Conservation (phyloP, 2,329 filamentous ascomycete genomes). For the Scytalidium sp. region DNA sequence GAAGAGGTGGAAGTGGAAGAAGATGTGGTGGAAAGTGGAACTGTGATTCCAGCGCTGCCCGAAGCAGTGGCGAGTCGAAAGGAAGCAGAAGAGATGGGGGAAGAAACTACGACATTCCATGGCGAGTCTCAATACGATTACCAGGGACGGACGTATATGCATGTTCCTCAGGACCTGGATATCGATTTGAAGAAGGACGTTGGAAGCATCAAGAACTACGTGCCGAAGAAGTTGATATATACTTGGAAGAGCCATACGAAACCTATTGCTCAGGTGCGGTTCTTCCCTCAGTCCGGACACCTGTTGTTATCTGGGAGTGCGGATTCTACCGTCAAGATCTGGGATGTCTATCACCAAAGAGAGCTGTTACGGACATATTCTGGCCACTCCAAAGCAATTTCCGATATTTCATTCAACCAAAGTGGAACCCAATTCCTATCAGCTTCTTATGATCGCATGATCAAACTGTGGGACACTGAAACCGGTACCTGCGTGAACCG, state of each 20-base stretch:
- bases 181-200: constrained; percentile 79
- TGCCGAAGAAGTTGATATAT: constrained; percentile 91
- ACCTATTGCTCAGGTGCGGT: constrained; percentile 82
- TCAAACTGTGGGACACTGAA: constrained; percentile 98
- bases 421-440: constrained; percentile 84
- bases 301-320: constrained; percentile 86
- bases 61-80: constrained; percentile 53
- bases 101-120: constrained; percentile 85
- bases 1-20: constrained; percentile 76
- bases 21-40: constrained; percentile 62
- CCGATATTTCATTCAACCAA: constrained; percentile 83
- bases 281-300: constrained; percentile 87
- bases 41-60: constrained; percentile 54
- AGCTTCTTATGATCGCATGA: constrained; percentile 89
- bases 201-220: constrained; percentile 81
- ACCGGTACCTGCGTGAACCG: constrained; percentile 84
- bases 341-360: constrained; percentile 87
- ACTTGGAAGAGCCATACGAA: constrained; percentile 84
- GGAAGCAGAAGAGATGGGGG: constrained; percentile 56
- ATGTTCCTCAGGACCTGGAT: constrained; percentile 87
- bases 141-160: constrained; percentile 95
- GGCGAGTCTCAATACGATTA: constrained; percentile 85
- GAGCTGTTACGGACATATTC: constrained; percentile 89
- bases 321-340: constrained; percentile 88
- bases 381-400: constrained; percentile 86